A percentile compares a stretch with the other conserved stretches of the same genome.
Conservation (phyloP, 345 rosid species). For the Syzygium jambos region DNA sequence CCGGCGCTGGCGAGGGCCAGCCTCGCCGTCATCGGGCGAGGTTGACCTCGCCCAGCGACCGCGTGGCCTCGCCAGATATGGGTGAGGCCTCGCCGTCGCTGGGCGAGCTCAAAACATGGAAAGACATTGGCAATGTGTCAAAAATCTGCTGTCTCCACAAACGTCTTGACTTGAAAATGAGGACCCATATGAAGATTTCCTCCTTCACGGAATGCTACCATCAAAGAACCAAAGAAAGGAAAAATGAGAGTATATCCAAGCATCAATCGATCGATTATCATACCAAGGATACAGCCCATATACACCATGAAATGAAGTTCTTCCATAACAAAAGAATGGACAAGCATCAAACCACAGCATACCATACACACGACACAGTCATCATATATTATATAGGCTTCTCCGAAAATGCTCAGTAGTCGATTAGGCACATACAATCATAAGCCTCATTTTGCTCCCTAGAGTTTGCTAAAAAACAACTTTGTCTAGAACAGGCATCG, state of each 20-base stretch:
- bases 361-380: neutral
- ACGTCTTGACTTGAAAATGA: neutral
- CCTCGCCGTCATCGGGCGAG: too few species aligned
- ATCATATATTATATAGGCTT: neutral
- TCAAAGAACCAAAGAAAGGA: neutral
- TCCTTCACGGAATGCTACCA: neutral
- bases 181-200: neutral
- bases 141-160: neutral
- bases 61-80: too few species aligned
- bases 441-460: neutral
- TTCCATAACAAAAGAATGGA: neutral
- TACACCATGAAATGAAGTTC: neutral
- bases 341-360: neutral
- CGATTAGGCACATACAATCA: neutral
- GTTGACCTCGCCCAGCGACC: too few species aligned
- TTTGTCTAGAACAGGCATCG: neutral
- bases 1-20: too few species aligned
- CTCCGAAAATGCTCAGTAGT: neutral
- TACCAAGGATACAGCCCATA: neutral
- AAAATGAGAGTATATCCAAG: neutral
- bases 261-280: neutral
- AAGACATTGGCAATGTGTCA: neutral
- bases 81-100: too few species aligned
- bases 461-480: neutral
- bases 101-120: too few species aligned